Evolutionary conservation across 441 rosid genomes (phyloP), one percentile per base, ranked within the genome.

Genomic region (Adansonia grandidieri): DNA sequence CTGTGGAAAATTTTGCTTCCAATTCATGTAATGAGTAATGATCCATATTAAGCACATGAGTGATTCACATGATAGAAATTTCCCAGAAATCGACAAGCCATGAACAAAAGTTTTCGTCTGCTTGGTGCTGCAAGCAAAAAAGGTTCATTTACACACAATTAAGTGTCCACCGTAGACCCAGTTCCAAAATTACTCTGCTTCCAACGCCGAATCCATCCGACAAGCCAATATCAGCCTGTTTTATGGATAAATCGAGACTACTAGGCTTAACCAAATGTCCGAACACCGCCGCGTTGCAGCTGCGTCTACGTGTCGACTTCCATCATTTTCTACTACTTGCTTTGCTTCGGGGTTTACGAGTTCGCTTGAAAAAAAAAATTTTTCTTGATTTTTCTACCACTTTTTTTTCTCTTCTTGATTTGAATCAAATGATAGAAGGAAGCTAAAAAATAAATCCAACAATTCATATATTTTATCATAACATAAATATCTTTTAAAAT

Each of bases 181-280:
- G 45, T 85, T 82, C 85, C 28, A 79, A 77, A 81, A 65, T 77
- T 86, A 74, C 88, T 81, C 78, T 73, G 76, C 65, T 70, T 20
- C 44, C 6, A 37, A 71, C 74, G 73, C 80, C 75, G 83, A 32
- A 86, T 88, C 91, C 86, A 77, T 83, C 84, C 82, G 83, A 81
- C 88, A 64, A 74, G 72, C 84, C 88, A 50, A 70, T 44, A 60
- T 32, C 40, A 24, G 5, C 48, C 40, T 19, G 73, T 76, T 14
- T 28, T 44, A 13, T 45, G 32, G 58, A 47, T 60, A 58, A 75
- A 75, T 6, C 42, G 6, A 10, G 14, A 62, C 45, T 13, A 13
- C 17, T 4, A 6, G 69, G 47, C 69, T 64, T 47, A 37, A 4
- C 20, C 47, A 15, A 32, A 64, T 37, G 10, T 64, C 69, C 17